Percentiles rank a stretch among this genome's conserved stretches.
phyloP scores from a whole-genome alignment of 192 early-diverging fungal genomes.

The Entophlyctis helioformis region DNA sequence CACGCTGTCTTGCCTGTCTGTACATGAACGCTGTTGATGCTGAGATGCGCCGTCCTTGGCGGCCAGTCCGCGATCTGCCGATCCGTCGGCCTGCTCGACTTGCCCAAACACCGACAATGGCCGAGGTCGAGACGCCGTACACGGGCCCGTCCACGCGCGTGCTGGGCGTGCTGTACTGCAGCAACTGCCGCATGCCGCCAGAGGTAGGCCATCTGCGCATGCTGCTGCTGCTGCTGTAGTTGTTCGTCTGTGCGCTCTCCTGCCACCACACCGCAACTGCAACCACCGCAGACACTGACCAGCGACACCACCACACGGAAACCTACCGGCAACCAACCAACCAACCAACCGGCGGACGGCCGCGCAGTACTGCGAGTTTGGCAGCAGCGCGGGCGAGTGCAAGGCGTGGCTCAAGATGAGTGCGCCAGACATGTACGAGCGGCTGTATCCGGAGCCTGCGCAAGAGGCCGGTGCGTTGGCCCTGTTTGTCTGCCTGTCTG shows the following conservation, averaged over 20 bases:
- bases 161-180: too few species aligned
- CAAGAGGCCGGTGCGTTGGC: neutral
- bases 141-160: too few species aligned
- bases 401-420: slow-evolving; percentile 59
- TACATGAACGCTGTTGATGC: too few species aligned
- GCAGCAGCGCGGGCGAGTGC: slow-evolving; percentile 70
- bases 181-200: slow-evolving; percentile 23
- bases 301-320: neutral
- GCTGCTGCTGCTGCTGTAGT: neutral
- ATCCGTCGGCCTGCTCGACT: too few species aligned
- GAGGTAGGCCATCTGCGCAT: slow-evolving; percentile 8
- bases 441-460: slow-evolving; percentile 34
- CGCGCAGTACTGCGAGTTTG: slow-evolving; percentile 82
- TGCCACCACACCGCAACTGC: neutral
- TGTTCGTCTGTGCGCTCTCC: neutral
- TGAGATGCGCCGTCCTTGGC: too few species aligned
- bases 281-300: neutral
- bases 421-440: slow-evolving; percentile 44
- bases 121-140: too few species aligned
- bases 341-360: neutral
- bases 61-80: too few species aligned
- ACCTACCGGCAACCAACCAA: too few species aligned
- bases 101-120: too few species aligned
- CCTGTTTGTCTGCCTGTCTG: slow-evolving; percentile 1
- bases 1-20: too few species aligned